phyloP scores from a whole-genome alignment of 78 protist species.

The Cavenderia fasciculata region DNA sequence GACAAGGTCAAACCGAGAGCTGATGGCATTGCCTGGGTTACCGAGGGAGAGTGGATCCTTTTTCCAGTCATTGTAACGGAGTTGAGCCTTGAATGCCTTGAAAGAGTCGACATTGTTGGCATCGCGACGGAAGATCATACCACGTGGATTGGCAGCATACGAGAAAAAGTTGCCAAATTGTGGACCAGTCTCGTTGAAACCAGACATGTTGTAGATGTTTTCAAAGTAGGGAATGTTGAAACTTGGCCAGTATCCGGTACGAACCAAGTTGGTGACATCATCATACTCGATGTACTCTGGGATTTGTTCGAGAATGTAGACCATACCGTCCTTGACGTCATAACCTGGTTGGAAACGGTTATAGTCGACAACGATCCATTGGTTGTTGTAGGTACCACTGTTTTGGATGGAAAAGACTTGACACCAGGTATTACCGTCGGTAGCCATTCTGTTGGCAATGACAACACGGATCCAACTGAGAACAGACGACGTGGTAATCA shows the following conservation, averaged over 20 bases:
- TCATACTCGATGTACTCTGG: conserved; percentile 86
- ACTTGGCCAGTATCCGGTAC: conserved; percentile 85
- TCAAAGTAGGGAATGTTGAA: conserved; percentile 92
- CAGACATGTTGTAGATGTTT: conserved; percentile 78
- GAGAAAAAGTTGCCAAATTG: conserved; percentile 48
- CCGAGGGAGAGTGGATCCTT: conserved; percentile 87
- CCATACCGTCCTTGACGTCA: conserved; percentile 53
- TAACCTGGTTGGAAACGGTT: conserved; percentile 83
- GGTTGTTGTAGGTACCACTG: conserved; percentile 92
- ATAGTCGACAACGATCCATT: conserved; percentile 87
- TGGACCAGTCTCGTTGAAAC: conserved; percentile 55
- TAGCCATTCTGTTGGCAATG: conserved; percentile 63
- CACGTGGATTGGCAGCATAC: conserved; percentile 75
- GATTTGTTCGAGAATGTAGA: conserved; percentile 89
- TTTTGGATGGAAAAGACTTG: conserved; percentile 43
- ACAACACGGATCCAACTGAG: conserved; percentile 79
- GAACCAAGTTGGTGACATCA: conserved; percentile 55
- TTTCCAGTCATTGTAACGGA: conserved; percentile 87
- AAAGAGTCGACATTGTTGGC: conserved; percentile 49
- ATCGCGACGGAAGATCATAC: conserved; percentile 81
- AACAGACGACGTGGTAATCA: conserved; percentile 61
- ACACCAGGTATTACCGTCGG: conserved; percentile 46
- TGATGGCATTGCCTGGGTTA: conserved; percentile 82
- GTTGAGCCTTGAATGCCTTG: conserved; percentile 55
- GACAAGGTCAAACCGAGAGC: conserved; percentile 86